Percentiles rank a stretch among this genome's conserved stretches.
phyloP scores from a whole-genome alignment of 139 green algal genomes.

The Chlorella sp. region DNA sequence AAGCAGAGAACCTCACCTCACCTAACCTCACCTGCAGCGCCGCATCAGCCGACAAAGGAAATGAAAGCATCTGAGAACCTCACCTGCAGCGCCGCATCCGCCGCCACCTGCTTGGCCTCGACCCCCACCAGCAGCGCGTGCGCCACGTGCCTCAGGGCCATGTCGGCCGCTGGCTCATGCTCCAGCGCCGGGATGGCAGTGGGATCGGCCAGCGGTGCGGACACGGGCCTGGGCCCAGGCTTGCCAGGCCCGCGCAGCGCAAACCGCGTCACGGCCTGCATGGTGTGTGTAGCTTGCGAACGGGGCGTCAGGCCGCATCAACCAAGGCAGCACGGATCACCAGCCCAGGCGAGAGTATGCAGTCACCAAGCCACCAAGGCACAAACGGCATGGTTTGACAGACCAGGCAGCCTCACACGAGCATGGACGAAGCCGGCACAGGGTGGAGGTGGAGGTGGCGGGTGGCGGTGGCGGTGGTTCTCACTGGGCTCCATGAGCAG shows the following conservation, averaged over 20 bases:
- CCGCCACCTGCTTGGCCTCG: constrained; percentile 51
- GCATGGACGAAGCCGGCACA: too few relatives aligned
- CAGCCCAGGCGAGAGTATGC: too few relatives aligned
- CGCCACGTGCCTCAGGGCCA: constrained; percentile 73
- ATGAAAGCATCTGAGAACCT: background rate
- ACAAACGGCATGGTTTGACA: too few relatives aligned
- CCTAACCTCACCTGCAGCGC: constrained; percentile 32
- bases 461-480: constrained; percentile 24
- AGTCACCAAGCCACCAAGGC: too few relatives aligned
- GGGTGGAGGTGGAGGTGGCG: too few relatives aligned
- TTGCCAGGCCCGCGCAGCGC: constrained; percentile 61
- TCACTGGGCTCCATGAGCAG: too few relatives aligned
- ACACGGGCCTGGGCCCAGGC: constrained; percentile 60
- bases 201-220: constrained; percentile 72
- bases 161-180: constrained; percentile 26
- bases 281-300: too few relatives aligned
- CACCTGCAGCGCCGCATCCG: constrained; percentile 42
- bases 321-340: too few relatives aligned
- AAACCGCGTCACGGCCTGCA: constrained; percentile 71
- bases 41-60: too few relatives aligned
- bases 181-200: constrained; percentile 42
- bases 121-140: constrained; percentile 70
- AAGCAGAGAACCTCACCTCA: too few relatives aligned
- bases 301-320: too few relatives aligned
- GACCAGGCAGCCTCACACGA: too few relatives aligned